These are phyloP conservation scores for Vaccinium vitisidaea DNA, from an alignment of 148 eudicot species.

Conservation along the genomic window DNA sequence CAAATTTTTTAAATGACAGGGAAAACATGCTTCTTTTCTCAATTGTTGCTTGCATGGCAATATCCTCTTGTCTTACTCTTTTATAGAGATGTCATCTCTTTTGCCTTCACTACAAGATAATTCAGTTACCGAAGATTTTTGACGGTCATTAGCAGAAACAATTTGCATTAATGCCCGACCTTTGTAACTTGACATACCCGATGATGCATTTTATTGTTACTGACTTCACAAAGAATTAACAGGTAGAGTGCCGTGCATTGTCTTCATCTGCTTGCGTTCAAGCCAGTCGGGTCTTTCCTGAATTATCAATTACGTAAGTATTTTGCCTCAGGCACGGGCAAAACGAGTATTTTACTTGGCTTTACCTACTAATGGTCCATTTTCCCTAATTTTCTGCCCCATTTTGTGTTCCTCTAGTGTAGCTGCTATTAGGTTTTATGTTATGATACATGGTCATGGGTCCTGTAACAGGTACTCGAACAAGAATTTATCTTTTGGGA, in stretches of 20 bases:
- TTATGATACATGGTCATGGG: background rate
- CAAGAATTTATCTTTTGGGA: slow-evolving; percentile 78
- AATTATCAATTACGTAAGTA: slow-evolving; percentile 90
- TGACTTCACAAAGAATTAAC: slow-evolving; percentile 27
- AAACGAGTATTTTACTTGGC: background rate
- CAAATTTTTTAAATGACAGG: background rate
- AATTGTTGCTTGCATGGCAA: background rate
- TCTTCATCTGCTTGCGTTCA: slow-evolving; percentile 61
- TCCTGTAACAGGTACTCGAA: slow-evolving; percentile 68
- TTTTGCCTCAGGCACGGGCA: background rate
- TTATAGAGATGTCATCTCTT: background rate
- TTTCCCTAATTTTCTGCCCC: background rate
- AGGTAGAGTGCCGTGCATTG: slow-evolving; percentile 88
- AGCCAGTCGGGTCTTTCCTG: slow-evolving; percentile 75
- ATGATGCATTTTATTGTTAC: background rate
- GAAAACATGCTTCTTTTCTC: background rate
- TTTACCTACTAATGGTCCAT: background rate
- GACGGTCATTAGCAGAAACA: background rate
- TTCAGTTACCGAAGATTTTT: background rate
- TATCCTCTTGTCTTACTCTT: background rate
- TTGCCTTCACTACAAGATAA: background rate
- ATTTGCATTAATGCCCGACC: background rate
- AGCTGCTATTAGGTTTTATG: background rate
- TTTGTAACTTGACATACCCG: background rate
- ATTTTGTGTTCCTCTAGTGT: background rate